phyloP scores from a whole-genome alignment of 768 basidiomycete species.

The Mrakia blollopis region DNA sequence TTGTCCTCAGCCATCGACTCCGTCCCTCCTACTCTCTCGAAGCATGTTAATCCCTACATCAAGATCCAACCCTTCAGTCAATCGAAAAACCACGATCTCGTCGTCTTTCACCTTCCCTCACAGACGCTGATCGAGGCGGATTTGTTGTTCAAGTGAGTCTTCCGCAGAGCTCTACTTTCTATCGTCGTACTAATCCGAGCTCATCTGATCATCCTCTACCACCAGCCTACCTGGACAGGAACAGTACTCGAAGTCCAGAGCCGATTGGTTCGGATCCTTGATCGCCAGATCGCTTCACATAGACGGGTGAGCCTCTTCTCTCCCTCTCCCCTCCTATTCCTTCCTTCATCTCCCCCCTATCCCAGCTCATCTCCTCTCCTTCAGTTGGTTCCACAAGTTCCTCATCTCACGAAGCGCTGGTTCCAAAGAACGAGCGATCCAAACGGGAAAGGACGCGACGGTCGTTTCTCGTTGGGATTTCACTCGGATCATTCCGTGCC shows the following conservation, averaged over 20 bases:
- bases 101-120: conserved; percentile 67
- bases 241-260: conserved; percentile 46
- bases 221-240: conserved; percentile 60
- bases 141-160: conserved; percentile 59
- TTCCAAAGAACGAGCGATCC: not conserved
- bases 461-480: conserved; percentile 66
- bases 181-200: too few relatives aligned
- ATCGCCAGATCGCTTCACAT: not conserved
- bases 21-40: not conserved
- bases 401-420: not conserved
- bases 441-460: not conserved
- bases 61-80: conserved; percentile 54
- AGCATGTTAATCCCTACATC: not conserved
- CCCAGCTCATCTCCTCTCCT: not conserved
- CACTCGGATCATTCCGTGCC: conserved; percentile 52
- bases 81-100: conserved; percentile 64
- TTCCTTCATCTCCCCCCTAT: not conserved
- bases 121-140: conserved; percentile 76
- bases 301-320: conserved; percentile 20
- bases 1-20: not conserved
- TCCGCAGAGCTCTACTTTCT: too few relatives aligned
- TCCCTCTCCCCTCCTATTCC: not conserved
- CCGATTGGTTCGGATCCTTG: not conserved
- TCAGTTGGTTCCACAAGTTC: not conserved
- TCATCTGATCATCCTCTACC: too few relatives aligned